Base-by-base conservation (phyloP, 768 basidiomycete genomes). In the Termitomyces sp. region DNA sequence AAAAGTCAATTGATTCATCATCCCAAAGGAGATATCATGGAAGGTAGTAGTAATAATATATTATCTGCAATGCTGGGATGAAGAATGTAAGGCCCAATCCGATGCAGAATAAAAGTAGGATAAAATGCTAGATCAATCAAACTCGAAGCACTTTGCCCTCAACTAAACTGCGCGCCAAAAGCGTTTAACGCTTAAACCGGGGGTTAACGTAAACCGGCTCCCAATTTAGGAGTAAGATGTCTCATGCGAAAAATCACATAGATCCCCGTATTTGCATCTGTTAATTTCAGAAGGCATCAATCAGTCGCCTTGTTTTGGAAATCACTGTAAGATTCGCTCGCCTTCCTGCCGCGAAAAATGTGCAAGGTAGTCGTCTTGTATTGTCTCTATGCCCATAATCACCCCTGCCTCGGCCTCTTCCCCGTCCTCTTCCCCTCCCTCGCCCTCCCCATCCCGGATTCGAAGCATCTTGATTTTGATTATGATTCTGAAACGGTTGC, bases 301-400 rank as follows among this genome's bases (percentile, higher is more conserved):
- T 76, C 70, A 78, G 74, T 68, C 57, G 64, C 69, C 68, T 73
- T 70, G 68, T 66, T 70, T 72, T 67, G 67, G 66, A 70, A 60
- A 66, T 68, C 61, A 70, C 47, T 56, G 55, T 51, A 48, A 40
- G 50, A 72, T 78, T 77, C 68, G 87, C 90, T 91, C 85, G 88
- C 90, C 89, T 91, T 89, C 89, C 90, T 83, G 84, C 81, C 76
- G 83, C 82, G 82, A 85, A 91, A 79, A 91, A 92, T 81, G 79
- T 87, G 88, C 90, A 92, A 75, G 87, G 85, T 57, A 47, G 51
- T 85, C 82, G 85, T 85, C 86, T 83, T 84, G 85, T 90, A 82
- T 76, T 88, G 73, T 80, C 80, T 86, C 80, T 88, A 86, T 78
- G 82, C 62, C 81, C 84, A 21, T 46, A 27, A 43, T 81, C 81